These are phyloP conservation scores for Saccharomycopsis hybrid DNA, from an alignment of 1,139 yeast genomes.

Conservation along the genomic window DNA sequence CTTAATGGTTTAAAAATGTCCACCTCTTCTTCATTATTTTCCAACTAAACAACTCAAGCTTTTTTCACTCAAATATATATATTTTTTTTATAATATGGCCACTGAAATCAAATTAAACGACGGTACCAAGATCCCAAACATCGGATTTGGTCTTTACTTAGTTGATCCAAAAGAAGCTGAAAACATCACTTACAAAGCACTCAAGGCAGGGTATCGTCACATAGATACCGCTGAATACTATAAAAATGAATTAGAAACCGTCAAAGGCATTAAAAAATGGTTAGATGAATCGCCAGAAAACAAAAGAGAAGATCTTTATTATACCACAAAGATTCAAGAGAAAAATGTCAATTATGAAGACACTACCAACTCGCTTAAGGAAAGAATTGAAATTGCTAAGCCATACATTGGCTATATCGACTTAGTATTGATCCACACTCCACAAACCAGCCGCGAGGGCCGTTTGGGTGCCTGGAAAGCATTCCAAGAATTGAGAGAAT, in stretches of 20 bases:
- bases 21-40: too few species aligned
- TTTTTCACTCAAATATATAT: too few species aligned
- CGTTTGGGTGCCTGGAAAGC: constrained; percentile 40
- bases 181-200: constrained; percentile 42
- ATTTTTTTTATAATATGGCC: too few species aligned
- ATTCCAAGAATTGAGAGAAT: constrained; percentile 44
- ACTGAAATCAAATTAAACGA: constrained; percentile 33
- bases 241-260: constrained; percentile 49
- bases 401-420: constrained; percentile 29
- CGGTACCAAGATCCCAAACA: constrained; percentile 43
- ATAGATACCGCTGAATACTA: constrained; percentile 57
- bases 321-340: constrained; percentile 48
- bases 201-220: constrained; percentile 64
- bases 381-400: constrained; percentile 30
- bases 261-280: constrained; percentile 46
- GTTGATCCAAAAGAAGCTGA: constrained; percentile 37
- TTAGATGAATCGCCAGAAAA: constrained; percentile 38
- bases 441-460: constrained; percentile 27
- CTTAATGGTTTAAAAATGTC: too few species aligned
- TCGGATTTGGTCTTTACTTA: constrained; percentile 54
- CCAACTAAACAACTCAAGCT: too few species aligned
- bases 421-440: constrained; percentile 35
- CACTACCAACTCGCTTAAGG: constrained; percentile 27
- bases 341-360: constrained; percentile 25
- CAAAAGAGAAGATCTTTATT: constrained; percentile 56